Evolutionary conservation across 805 yeast species (phyloP), one percentile per base, ranked within the genome.

Genomic region (Sugiyamaella boreocaroliniensis): DNA sequence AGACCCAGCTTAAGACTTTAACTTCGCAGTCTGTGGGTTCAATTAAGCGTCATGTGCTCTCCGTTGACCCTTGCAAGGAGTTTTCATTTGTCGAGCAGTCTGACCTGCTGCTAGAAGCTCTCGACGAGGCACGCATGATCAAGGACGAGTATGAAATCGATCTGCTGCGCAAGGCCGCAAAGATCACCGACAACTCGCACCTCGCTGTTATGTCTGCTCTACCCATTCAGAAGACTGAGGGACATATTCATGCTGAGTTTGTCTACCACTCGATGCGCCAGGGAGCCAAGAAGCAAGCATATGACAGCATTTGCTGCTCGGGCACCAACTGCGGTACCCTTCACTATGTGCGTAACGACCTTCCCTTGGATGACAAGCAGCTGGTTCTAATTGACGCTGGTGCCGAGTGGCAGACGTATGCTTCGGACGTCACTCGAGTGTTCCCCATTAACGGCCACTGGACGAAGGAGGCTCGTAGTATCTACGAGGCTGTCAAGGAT

Each of bases 241-340:
- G 89, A 6, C 98, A 92, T 67, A 81, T 92, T 45, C 97, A 93
- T 64, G 99, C 98, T 1, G 98, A 93, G 67, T 92, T 93, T 67
- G 78, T 86, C 48, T 92, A 92, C 68, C 98, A 92, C 68, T 86
- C 96, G 1, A 77, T 89, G 55, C 82, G 98, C 61, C 97, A 92
- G 69, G 98, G 98, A 9, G 85, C 96, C 9, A 90, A 89, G 69
- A 71, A 79, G 62, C 88, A 83, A 68, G 83, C 96, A 14, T 92
- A 92, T 65, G 97, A 92, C 65, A 97, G 98, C 16, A 89, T 92
- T 52, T 92, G 98, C 67, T 90, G 99, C 63, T 79, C 95, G 2
- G 99, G 98, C 0, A 83, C 95, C 32, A 82, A 83, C 58, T 87
- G 96, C 67, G 88, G 96, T 14, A 89, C 97, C 1, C 76, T 92